phyloP scores from a whole-genome alignment of 257 asterid genomes.

The Gentiana dahurica region DNA sequence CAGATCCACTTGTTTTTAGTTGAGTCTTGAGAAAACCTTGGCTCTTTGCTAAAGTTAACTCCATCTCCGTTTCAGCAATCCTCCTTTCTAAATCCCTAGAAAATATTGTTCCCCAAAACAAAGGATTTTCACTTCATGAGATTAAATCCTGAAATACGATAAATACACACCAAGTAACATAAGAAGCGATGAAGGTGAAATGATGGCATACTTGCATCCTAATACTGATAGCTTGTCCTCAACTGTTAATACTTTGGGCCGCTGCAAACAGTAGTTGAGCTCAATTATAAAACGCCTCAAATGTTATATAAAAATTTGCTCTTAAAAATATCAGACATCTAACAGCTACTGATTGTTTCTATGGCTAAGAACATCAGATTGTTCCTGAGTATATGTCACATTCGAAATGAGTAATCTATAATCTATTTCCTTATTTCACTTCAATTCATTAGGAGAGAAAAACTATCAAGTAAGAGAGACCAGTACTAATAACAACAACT shows the following conservation, averaged over 20 bases:
- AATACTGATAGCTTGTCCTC: conserved; percentile 71
- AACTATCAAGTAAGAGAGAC: too few species aligned
- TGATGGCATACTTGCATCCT: conserved; percentile 76
- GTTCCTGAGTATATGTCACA: too few species aligned
- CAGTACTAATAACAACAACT: too few species aligned
- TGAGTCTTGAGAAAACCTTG: conserved; percentile 83
- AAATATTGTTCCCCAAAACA: background rate
- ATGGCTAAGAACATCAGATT: background rate
- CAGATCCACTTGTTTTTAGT: conserved; percentile 37
- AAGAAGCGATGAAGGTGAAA: background rate
- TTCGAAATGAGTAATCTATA: too few species aligned
- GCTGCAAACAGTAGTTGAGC: conserved; percentile 41
- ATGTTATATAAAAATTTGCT: background rate
- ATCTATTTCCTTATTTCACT: too few species aligned
- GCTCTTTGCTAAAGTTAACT: conserved; percentile 79
- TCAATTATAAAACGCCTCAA: background rate
- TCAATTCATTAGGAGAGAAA: too few species aligned
- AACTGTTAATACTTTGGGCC: conserved; percentile 68
- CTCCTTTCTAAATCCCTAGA: conserved; percentile 63
- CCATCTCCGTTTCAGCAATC: conserved; percentile 88
- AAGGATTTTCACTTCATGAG: background rate
- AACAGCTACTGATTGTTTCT: background rate
- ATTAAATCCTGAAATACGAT: too few species aligned
- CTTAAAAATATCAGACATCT: background rate
- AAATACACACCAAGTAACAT: background rate